Evolutionary conservation across 768 basidiomycete species (phyloP).

Genomic region (Xerocomus potaroensis): DNA sequence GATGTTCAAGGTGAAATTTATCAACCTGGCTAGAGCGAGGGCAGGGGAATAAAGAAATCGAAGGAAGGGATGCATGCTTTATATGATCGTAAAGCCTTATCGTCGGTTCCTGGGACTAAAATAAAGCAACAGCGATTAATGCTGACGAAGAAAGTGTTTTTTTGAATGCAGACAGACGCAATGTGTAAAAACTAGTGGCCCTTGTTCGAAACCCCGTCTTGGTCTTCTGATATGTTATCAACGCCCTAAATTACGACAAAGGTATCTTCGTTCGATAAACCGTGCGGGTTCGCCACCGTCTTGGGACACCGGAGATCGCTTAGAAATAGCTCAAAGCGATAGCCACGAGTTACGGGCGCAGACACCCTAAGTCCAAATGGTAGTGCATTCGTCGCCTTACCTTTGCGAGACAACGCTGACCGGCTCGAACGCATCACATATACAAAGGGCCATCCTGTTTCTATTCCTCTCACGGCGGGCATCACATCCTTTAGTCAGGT

Average conservation of each 20-base stretch:
- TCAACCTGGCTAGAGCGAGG: neutral
- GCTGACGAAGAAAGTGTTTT: neutral
- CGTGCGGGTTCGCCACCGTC: neutral
- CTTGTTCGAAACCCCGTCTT: neutral
- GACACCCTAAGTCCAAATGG: constrained; percentile 11
- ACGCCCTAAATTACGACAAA: neutral
- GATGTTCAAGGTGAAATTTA: neutral
- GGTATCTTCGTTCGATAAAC: neutral
- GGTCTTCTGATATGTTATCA: neutral
- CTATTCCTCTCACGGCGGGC: neutral
- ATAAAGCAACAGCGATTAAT: constrained; percentile 1
- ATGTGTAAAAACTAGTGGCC: neutral
- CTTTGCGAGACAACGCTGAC: constrained; percentile 1
- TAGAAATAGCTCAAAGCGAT: neutral
- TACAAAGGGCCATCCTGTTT: constrained; percentile 1
- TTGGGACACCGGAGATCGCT: neutral
- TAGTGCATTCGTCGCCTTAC: neutral
- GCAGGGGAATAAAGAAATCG: neutral
- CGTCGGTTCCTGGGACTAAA: too few relatives aligned
- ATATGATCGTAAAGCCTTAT: neutral
- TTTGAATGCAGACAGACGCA: neutral
- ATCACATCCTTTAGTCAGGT: constrained; percentile 1
- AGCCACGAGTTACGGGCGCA: neutral
- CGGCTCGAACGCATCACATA: constrained; percentile 14
- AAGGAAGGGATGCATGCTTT: neutral